A percentile compares a stretch with the other conserved stretches of the same genome.
These are phyloP conservation scores for Fusarium sublunatum DNA, from an alignment of 2,329 filamentous ascomycete genomes.

Conservation along the genomic window DNA sequence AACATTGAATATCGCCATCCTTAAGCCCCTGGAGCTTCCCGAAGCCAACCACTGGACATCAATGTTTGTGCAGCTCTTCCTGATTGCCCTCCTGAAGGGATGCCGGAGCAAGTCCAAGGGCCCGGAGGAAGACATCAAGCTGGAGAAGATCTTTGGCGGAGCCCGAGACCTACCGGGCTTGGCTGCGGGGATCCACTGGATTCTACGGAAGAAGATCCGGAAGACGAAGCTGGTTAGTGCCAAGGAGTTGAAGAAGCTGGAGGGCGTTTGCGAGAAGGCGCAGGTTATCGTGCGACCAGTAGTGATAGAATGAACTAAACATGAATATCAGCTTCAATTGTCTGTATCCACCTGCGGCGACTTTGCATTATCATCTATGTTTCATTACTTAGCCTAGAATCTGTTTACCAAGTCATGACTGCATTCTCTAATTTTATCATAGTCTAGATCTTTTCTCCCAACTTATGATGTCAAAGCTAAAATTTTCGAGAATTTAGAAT, in stretches of 20 bases:
- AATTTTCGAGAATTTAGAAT: too few relatives aligned
- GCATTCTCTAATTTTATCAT: neutral
- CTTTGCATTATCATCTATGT: too few relatives aligned
- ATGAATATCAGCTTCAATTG: neutral
- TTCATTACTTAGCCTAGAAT: too few relatives aligned
- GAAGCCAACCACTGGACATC: conserved; percentile 81
- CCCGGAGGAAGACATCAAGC: conserved; percentile 63
- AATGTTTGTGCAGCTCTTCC: conserved; percentile 81
- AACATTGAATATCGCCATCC: conserved; percentile 59
- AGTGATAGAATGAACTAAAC: conserved; percentile 15
- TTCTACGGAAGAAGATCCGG: conserved; percentile 78
- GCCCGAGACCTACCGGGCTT: conserved; percentile 74
- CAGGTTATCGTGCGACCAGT: conserved; percentile 46
- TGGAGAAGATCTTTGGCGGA: conserved; percentile 75
- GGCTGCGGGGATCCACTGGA: conserved; percentile 80
- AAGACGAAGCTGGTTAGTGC: conserved; percentile 68
- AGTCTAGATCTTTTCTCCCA: too few relatives aligned
- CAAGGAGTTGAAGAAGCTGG: conserved; percentile 61
- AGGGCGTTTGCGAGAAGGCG: conserved; percentile 50
- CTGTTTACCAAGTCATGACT: neutral
- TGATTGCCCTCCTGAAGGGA: conserved; percentile 79
- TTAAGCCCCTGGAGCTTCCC: conserved; percentile 80
- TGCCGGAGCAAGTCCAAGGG: conserved; percentile 59
- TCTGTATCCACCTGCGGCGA: too few relatives aligned
- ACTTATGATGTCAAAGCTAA: too few relatives aligned